Conservation (phyloP, 2,329 filamentous ascomycete genomes). For the Penicillium corylophilum region DNA sequence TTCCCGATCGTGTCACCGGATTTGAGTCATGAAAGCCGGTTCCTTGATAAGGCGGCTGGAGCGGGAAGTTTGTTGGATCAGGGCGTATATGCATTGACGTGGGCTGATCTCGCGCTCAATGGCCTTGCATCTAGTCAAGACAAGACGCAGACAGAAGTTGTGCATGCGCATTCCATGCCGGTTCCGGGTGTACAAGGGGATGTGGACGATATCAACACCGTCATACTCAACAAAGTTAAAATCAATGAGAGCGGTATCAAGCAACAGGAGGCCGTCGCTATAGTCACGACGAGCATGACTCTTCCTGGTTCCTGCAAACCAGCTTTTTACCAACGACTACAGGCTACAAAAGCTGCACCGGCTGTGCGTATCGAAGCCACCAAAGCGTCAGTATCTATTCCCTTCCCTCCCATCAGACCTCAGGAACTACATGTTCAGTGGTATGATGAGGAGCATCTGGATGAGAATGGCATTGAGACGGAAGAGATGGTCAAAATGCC, state of each 20-base stretch:
- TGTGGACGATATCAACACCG: conserved; percentile 30
- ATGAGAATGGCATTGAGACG: conserved; percentile 25
- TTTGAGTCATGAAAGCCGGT: conserved; percentile 53
- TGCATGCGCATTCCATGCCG: conserved; percentile 21
- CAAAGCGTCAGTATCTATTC: conserved; percentile 26
- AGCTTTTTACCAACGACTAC: conserved; percentile 21
- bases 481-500: conserved; percentile 26
- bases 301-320: conserved; percentile 17
- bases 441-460: conserved; percentile 24
- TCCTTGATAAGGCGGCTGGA: conserved; percentile 73
- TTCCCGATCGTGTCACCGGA: conserved; percentile 27
- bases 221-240: conserved; percentile 24
- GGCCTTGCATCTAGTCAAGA: conserved; percentile 1
- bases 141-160: conserved; percentile 13
- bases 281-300: conserved; percentile 23
- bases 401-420: conserved; percentile 28
- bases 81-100: conserved; percentile 77
- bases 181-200: conserved; percentile 22
- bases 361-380: conserved; percentile 27
- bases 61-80: conserved; percentile 75
- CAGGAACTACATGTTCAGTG: conserved; percentile 25
- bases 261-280: background rate
- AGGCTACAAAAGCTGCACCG: conserved; percentile 22
- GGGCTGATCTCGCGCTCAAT: conserved; percentile 51
- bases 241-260: conserved; percentile 4